These are phyloP conservation scores for Inga laurina DNA, from an alignment of 306 rosid genomes.

Conservation along the genomic window DNA sequence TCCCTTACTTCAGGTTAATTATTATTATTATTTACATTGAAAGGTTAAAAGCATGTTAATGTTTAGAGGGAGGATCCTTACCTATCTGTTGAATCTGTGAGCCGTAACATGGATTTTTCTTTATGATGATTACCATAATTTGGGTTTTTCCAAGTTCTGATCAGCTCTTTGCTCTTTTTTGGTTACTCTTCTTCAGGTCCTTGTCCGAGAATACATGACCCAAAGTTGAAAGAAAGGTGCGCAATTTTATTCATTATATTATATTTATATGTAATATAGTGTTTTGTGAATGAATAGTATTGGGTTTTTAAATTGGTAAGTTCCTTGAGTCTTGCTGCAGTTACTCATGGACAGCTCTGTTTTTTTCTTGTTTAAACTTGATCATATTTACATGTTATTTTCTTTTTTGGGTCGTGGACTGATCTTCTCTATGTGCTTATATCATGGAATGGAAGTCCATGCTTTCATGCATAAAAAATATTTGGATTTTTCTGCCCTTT, in stretches of 20 bases:
- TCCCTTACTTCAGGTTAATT: neutral
- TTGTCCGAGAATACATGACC: conserved; percentile 90
- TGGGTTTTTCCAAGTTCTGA: conserved; percentile 15
- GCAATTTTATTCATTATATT: conserved; percentile 25
- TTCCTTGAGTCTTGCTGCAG: conserved; percentile 4
- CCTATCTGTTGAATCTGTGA: conserved; percentile 1
- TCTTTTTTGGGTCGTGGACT: neutral
- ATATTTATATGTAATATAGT: conserved; percentile 6
- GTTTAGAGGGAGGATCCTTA: neutral
- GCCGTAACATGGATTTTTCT: neutral
- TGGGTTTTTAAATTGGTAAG: neutral
- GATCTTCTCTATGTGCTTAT: conserved; percentile 13
- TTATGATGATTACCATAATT: conserved; percentile 3
- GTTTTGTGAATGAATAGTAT: conserved; percentile 3
- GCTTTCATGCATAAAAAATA: neutral
- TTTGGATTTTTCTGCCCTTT: conserved; percentile 3
- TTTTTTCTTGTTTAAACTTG: conserved; percentile 2
- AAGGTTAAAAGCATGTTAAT: neutral
- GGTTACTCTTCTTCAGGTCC: conserved; percentile 58
- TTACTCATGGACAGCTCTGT: conserved; percentile 5
- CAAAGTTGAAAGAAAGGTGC: conserved; percentile 95
- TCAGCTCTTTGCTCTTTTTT: neutral
- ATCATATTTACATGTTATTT: neutral
- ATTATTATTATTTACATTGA: neutral
- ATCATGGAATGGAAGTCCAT: neutral